A percentile compares a stretch with the other conserved stretches of the same genome.
Evolutionary conservation across 2,329 filamentous ascomycete species (phyloP).

Genomic region (Clonostachys solani): DNA sequence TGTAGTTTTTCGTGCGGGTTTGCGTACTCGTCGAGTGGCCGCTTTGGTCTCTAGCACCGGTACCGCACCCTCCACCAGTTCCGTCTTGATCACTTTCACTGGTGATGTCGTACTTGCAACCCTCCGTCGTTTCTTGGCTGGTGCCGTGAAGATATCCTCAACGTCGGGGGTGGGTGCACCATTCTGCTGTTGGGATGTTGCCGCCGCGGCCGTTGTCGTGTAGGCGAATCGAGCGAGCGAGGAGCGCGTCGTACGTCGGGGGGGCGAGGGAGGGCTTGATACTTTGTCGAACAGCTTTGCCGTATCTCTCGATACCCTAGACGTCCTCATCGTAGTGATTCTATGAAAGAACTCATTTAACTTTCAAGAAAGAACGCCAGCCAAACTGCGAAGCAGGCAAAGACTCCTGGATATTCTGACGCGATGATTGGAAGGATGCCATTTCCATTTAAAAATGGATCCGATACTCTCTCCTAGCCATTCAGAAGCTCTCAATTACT

Average conservation of each 20-base stretch:
- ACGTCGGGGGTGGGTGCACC: constrained; percentile 36
- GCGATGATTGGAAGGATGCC: background rate
- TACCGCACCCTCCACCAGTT: constrained; percentile 20
- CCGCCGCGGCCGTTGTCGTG: constrained; percentile 8
- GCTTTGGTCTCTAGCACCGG: constrained; percentile 9
- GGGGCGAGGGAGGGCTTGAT: constrained; percentile 17
- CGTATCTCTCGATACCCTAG: constrained; percentile 54
- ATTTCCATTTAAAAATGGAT: background rate
- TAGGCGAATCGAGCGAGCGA: constrained; percentile 43
- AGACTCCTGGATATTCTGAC: no score
- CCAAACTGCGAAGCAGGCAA: no score
- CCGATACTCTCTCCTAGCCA: background rate
- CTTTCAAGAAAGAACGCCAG: background rate
- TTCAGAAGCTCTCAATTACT: no score
- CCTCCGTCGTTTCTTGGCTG: constrained; percentile 22
- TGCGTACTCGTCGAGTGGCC: constrained; percentile 28
- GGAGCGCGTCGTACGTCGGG: constrained; percentile 43
- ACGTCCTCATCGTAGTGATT: constrained; percentile 44
- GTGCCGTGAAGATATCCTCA: constrained; percentile 44
- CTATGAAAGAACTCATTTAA: no score
- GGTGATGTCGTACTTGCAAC: constrained; percentile 9
- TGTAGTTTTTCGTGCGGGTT: constrained; percentile 39
- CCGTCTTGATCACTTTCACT: constrained; percentile 27
- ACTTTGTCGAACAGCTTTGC: constrained; percentile 44
- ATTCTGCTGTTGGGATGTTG: constrained; percentile 12